Evolutionary conservation across 75 land plant species (phyloP), one percentile per base, ranked within the genome.

Genomic region (Selaginella moellendorffii): DNA sequence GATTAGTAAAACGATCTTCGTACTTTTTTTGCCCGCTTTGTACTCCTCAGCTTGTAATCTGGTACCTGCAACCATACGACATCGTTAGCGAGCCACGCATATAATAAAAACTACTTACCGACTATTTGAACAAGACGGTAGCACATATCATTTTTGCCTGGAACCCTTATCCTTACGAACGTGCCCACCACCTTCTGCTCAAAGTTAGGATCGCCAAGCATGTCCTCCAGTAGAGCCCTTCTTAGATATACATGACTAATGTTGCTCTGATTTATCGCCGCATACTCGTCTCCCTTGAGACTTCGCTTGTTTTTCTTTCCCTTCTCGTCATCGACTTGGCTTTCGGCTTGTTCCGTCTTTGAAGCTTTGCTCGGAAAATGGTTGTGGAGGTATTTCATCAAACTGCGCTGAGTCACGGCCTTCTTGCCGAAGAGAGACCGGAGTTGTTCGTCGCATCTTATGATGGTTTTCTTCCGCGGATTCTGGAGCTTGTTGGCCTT

Each of bases 71-170:
- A 73, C 27, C 9, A 24, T n/a, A 27, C 54, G 42, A 29, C 18
- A 52, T 26, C 23, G 46, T 52, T 25, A 27, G 19, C 61, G 1
- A 18, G n/a, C 24, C 53, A 62, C 25, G 71, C 25, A 31, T 29
- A 28, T 21, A 69, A 19, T 28, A 54, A 65, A 52, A n/a, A 1
- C 23, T 22, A 28, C 29, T 76, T 79, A 95, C 99, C 99, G 51
- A 82, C 77, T 72, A 95, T 90, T 79, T 83, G 91, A 17, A 90
- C 99, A 59, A 95, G 76, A 67, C 99, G 73, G 74, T 90, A 63
- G 60, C 71, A 86, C 73, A 82, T 71, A 27, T 93, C 98, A 65
- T 81, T 83, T 65, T 76, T 84, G 26, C 90, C 90, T 62, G 85
- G 76, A 64, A 86, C 81, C 63, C 91, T 79, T 63, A 95, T 89